These are phyloP conservation scores for Paecilomyces sp. DNA, from an alignment of 2,329 filamentous ascomycete species.

Conservation along the genomic window DNA sequence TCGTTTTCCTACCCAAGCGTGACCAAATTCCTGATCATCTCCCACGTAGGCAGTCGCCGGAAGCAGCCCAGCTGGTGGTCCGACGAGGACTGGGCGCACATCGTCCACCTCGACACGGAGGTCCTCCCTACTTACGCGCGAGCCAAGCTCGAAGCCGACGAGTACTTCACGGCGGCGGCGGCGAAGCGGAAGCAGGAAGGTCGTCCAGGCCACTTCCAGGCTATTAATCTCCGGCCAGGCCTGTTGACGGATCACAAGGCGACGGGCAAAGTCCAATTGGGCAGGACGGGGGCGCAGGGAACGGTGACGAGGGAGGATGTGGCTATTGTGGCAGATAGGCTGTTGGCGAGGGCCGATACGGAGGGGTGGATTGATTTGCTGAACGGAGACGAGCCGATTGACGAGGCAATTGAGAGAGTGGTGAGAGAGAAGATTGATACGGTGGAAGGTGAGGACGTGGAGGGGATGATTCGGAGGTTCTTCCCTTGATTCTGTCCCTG, in stretches of 20 bases:
- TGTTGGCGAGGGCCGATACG: conserved; percentile 42
- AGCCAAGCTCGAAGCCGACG: conserved; percentile 51
- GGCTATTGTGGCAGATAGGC: conserved; percentile 42
- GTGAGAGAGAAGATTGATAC: conserved; percentile 40
- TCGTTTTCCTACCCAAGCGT: conserved; percentile 38
- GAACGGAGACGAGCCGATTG: conserved; percentile 42
- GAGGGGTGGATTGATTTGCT: conserved; percentile 50
- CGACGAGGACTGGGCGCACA: conserved; percentile 39
- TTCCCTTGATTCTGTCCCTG: conserved; percentile 1
- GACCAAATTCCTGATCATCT: conserved; percentile 50
- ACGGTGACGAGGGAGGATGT: conserved; percentile 45
- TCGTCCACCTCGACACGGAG: conserved; percentile 42
- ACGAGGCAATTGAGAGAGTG: conserved; percentile 40
- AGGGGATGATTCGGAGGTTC: conserved; percentile 34
- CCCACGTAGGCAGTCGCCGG: conserved; percentile 45
- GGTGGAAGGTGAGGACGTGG: conserved; percentile 45
- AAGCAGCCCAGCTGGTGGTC: conserved; percentile 45
- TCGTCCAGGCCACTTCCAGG: conserved; percentile 30
- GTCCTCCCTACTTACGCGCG: conserved; percentile 45
- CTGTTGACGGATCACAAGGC: conserved; percentile 41
- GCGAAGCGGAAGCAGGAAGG: conserved; percentile 22
- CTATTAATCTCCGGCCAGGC: conserved; percentile 47
- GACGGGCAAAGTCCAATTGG: conserved; percentile 41
- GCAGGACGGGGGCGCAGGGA: conserved; percentile 39
- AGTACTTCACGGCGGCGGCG: conserved; percentile 44